Evolutionary conservation across 805 yeast species (phyloP), one percentile per base, ranked within the genome.

Genomic region (Pichia pseudocactophila): DNA sequence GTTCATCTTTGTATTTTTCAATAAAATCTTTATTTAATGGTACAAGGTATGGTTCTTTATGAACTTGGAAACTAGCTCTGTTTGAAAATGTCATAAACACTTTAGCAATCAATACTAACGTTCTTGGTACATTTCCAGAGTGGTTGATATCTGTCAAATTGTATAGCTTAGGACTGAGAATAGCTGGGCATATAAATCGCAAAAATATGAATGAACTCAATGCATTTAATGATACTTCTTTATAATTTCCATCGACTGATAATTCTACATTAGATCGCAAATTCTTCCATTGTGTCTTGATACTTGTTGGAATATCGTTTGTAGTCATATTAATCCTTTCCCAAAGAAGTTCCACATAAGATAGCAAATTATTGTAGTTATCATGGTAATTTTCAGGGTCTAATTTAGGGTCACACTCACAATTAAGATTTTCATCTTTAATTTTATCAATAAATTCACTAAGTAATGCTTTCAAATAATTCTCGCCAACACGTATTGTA

Each of bases 101-200:
- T 56, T 90, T 90, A 9, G 97, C 87, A 5, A 89, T 68, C 18
- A 89, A 62, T 0, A 95, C 87, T 36, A 90, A 62, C 0, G 95
- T 82, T 45, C 95, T 69, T 49, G 87, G 89, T 2, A 79, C 69
- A 10, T 69, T 69, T 2, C 88, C 86, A 8, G 78, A 70, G 45
- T 87, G 86, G 51, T 84, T 90, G 30, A 74, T 69, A 40, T 74
- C 71, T 0, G 86, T 75, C 39, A 92, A 65, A 46, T 80, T 78
- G 58, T 87, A 88, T 38, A 89, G 61, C 53, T 86, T 87, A 0
- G 98, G 98, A 54, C 87, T 89, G 55, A 92, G 63, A 25, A 90
- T 74, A 0, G 96, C 95, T 0, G 98, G 97, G 53, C 96, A 88
- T 49, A 88, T 74, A 59, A 81, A 85, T 46, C 96, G 67, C 46